phyloP scores from a whole-genome alignment of 2,329 filamentous ascomycete species.

The Pseudogymnoascus sp. region DNA sequence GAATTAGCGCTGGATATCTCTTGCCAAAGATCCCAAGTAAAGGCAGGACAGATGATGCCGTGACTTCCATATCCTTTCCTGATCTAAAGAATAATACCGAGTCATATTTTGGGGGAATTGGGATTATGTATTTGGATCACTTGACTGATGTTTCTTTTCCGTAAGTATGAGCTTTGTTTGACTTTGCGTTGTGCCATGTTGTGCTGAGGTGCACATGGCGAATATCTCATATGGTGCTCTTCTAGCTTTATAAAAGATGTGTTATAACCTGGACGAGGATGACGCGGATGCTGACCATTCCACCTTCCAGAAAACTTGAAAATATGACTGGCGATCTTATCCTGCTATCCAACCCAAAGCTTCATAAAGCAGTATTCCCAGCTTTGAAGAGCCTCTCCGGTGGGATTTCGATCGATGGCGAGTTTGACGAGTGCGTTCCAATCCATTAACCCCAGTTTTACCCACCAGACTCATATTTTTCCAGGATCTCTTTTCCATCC shows the following conservation, averaged over 20 bases:
- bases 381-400: background rate
- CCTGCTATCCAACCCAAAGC: background rate
- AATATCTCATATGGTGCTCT: no score
- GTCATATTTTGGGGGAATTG: background rate
- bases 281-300: background rate
- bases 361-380: background rate
- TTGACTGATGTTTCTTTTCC: slow-evolving; percentile 11
- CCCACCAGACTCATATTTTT: background rate
- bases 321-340: background rate
- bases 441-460: background rate
- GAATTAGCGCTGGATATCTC: background rate
- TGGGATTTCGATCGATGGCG: background rate
- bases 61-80: slow-evolving; percentile 11
- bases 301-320: background rate
- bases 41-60: slow-evolving; percentile 8
- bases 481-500: slow-evolving; percentile 11
- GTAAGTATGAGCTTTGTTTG: slow-evolving; percentile 5
- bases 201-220: no score
- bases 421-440: background rate
- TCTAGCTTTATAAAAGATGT: background rate
- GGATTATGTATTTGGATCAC: slow-evolving; percentile 12
- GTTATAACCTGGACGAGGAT: background rate
- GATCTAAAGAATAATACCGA: slow-evolving; percentile 12
- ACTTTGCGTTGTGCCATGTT: background rate
- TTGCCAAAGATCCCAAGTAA: background rate